Conservation (phyloP, 495 filamentous ascomycete species). For the Barbatosphaeria neglecta region DNA sequence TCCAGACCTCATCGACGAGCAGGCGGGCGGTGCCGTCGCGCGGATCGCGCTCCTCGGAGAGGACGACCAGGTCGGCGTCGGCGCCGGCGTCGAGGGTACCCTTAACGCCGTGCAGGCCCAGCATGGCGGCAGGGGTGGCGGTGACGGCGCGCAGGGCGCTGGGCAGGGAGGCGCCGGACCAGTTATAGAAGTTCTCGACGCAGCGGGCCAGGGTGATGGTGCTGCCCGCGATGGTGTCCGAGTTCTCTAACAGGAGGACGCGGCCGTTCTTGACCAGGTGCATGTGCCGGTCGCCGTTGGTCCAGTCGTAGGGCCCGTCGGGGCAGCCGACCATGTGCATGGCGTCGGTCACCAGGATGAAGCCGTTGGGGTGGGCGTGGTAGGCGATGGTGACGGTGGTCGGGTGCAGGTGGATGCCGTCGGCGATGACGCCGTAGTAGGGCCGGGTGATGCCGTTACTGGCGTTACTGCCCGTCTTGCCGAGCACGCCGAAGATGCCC, state of each 20-base stretch:
- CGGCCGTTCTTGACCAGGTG: conserved; percentile 51
- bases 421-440: conserved; percentile 54
- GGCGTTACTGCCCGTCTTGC: conserved; percentile 32
- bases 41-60: conserved; percentile 42
- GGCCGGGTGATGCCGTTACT: conserved; percentile 37
- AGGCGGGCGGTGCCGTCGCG: conserved; percentile 35
- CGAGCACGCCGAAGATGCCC: conserved; percentile 68
- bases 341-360: conserved; percentile 58
- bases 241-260: conserved; percentile 55
- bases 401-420: conserved; percentile 57
- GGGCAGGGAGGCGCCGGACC: conserved; percentile 51
- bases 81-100: conserved; percentile 55
- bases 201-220: conserved; percentile 67
- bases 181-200: conserved; percentile 67
- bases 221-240: conserved; percentile 62
- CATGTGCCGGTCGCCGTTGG: conserved; percentile 55
- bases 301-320: conserved; percentile 71
- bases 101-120: conserved; percentile 55
- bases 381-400: conserved; percentile 51
- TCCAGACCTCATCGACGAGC: conserved; percentile 65
- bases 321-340: conserved; percentile 57
- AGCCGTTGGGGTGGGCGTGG: conserved; percentile 48
- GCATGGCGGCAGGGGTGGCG: conserved; percentile 58
- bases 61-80: conserved; percentile 69
- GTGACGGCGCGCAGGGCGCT: conserved; percentile 61